Evolutionary conservation across 768 basidiomycete genomes (phyloP).

Genomic region (Pilatotrama ljubarskyi): DNA sequence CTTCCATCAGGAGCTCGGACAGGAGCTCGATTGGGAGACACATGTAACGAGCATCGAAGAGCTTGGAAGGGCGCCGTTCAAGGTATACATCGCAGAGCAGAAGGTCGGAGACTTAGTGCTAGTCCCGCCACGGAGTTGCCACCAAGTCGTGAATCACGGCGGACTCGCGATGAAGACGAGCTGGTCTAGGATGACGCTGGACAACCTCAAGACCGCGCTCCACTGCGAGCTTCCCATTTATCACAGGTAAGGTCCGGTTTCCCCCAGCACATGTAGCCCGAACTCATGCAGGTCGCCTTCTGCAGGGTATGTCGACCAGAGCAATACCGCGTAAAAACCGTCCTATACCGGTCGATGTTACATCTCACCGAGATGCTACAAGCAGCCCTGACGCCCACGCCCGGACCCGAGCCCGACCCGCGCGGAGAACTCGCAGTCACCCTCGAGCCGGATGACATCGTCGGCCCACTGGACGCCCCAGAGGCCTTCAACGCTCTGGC

Average conservation of each 20-base stretch:
- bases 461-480: background rate
- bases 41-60: conserved; percentile 64
- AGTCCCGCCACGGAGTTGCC: conserved; percentile 78
- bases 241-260: conserved; percentile 51
- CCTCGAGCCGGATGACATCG: background rate
- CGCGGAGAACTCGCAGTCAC: background rate
- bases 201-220: conserved; percentile 58
- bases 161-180: conserved; percentile 82
- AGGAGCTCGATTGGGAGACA: conserved; percentile 74
- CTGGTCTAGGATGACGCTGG: conserved; percentile 83
- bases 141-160: conserved; percentile 81
- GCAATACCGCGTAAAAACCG: conserved; percentile 72
- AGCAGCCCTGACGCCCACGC: background rate
- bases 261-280: background rate
- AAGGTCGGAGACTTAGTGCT: conserved; percentile 75
- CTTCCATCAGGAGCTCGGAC: conserved; percentile 52
- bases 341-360: conserved; percentile 55
- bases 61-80: conserved; percentile 64
- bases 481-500: background rate
- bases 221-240: conserved; percentile 80
- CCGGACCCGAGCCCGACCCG: background rate
- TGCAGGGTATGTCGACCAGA: conserved; percentile 78
- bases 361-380: conserved; percentile 33
- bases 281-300: background rate
- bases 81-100: conserved; percentile 72